Evolutionary conservation across 345 rosid genomes (phyloP).

Genomic region (Arabis hirsuta): DNA sequence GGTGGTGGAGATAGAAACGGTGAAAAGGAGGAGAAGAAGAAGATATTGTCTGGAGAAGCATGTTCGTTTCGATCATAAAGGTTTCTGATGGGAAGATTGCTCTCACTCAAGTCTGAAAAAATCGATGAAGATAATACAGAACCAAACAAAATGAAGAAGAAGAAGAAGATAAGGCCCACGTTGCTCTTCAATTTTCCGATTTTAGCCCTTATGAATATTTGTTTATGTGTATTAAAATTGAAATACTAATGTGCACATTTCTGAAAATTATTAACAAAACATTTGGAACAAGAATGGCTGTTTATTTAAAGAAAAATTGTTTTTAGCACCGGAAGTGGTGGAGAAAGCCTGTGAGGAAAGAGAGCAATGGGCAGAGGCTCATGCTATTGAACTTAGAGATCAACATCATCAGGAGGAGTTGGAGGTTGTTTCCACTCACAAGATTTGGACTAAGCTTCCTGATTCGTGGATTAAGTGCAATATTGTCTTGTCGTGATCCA

Average conservation of each 20-base stretch:
- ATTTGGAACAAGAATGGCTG: no score
- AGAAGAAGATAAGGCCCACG: conserved; percentile 43
- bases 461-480: no score
- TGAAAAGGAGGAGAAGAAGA: conserved; percentile 46
- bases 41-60: conserved; percentile 63
- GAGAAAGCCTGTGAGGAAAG: no score
- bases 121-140: not conserved
- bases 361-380: no score
- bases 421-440: no score
- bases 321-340: no score
- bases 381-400: no score
- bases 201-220: not conserved
- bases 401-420: no score
- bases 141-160: not conserved
- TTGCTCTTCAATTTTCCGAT: conserved; percentile 28
- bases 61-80: conserved; percentile 42
- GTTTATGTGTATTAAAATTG: no score
- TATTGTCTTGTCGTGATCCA: no score
- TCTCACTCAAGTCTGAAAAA: conserved; percentile 10
- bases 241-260: not conserved
- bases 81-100: conserved; percentile 6
- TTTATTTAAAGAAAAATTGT: no score
- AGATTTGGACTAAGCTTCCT: no score
- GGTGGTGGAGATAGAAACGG: conserved; percentile 39
- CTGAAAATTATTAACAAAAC: not conserved